Evolutionary conservation across 139 green algal genomes (phyloP).

Genomic region (Picochlorum sp.): DNA sequence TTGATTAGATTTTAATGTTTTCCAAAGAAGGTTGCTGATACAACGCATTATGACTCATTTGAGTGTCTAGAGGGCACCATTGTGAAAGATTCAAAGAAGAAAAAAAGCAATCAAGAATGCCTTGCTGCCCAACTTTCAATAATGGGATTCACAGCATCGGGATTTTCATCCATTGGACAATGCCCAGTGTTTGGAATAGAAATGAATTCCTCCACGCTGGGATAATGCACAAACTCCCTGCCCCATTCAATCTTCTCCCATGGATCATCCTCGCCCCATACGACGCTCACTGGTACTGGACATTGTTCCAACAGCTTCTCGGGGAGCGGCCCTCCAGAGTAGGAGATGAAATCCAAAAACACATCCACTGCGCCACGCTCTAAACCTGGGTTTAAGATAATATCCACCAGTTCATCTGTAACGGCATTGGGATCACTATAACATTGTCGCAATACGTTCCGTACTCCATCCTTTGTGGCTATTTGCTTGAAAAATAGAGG

Average conservation of each 20-base stretch:
- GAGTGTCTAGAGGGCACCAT: too few species aligned
- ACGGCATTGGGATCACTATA: conserved; percentile 72
- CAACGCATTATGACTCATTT: too few species aligned
- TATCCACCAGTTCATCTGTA: conserved; percentile 83
- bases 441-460: conserved; percentile 77
- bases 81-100: too few species aligned
- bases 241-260: conserved; percentile 79
- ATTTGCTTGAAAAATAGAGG: conserved; percentile 63
- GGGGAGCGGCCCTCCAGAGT: conserved; percentile 77
- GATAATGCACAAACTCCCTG: conserved; percentile 35
- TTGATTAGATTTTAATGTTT: neutral
- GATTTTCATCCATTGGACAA: conserved; percentile 75
- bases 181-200: conserved; percentile 73
- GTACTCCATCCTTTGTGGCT: conserved; percentile 56
- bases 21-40: neutral
- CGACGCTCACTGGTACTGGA: conserved; percentile 62
- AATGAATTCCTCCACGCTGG: conserved; percentile 73
- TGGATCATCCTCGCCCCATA: conserved; percentile 83
- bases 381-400: conserved; percentile 82
- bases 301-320: conserved; percentile 63
- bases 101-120: neutral
- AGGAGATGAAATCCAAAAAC: conserved; percentile 98
- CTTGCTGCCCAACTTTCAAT: neutral
- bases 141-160: conserved; percentile 83
- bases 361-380: conserved; percentile 75